Evolutionary conservation across 2,329 filamentous ascomycete species (phyloP).

Genomic region (Geosmithia putterillii): DNA sequence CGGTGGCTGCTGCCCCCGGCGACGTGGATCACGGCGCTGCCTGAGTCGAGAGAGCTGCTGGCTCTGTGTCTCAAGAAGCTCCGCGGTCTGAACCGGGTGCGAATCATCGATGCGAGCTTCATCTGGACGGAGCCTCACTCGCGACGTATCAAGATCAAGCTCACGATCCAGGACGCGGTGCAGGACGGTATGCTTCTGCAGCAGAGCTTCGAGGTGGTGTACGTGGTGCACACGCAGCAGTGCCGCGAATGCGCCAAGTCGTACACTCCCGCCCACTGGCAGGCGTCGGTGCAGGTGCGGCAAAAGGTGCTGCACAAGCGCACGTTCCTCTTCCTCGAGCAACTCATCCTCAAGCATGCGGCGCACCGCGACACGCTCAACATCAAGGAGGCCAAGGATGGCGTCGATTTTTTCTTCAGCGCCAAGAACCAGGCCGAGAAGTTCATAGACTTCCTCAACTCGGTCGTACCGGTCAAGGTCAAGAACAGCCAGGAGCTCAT

Average conservation of each 20-base stretch:
- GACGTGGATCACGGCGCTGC: constrained; percentile 74
- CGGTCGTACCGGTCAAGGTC: constrained; percentile 62
- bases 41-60: constrained; percentile 84
- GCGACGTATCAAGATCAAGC: constrained; percentile 81
- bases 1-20: constrained; percentile 79
- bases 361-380: constrained; percentile 92
- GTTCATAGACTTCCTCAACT: constrained; percentile 81
- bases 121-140: constrained; percentile 99
- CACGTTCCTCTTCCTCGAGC: constrained; percentile 61
- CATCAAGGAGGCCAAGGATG: constrained; percentile 93
- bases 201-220: constrained; percentile 91
- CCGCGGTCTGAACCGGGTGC: constrained; percentile 73
- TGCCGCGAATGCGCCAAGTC: constrained; percentile 93
- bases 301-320: constrained; percentile 97
- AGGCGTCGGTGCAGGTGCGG: constrained; percentile 84
- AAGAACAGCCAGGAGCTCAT: constrained; percentile 80
- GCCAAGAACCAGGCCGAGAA: constrained; percentile 84
- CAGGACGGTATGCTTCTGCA: constrained; percentile 60
- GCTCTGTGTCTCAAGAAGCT: constrained; percentile 85
- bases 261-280: constrained; percentile 93
- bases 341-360: constrained; percentile 87
- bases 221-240: constrained; percentile 81
- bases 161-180: constrained; percentile 71
- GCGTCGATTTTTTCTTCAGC: constrained; percentile 91
- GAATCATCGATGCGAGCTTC: constrained; percentile 91